Conservation (phyloP, 1,139 yeast genomes). For the Saccharomyces hybrid region DNA sequence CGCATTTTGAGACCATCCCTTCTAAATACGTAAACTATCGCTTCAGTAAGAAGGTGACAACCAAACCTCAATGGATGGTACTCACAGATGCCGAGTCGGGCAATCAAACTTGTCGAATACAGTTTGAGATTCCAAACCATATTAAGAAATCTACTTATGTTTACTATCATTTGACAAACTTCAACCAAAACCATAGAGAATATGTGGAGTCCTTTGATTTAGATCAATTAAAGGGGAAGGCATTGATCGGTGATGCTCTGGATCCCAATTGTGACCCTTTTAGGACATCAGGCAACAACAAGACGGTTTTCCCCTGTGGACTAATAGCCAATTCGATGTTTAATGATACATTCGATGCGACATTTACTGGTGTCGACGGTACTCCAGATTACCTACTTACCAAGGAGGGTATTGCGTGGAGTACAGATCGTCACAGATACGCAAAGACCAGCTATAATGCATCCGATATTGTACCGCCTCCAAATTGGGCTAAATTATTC, state of each 20-base stretch:
- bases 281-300: conserved; percentile 40
- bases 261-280: conserved; percentile 76
- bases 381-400: conserved; percentile 52
- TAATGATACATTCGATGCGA: conserved; percentile 66
- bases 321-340: conserved; percentile 87
- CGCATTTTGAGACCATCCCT: conserved; percentile 42
- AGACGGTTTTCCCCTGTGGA: conserved; percentile 84
- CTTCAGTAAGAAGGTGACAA: conserved; percentile 37
- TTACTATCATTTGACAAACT: conserved; percentile 66
- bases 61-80: conserved; percentile 51
- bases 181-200: conserved; percentile 70
- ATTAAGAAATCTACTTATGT: conserved; percentile 53
- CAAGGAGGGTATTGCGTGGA: conserved; percentile 76
- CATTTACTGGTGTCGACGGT: conserved; percentile 30
- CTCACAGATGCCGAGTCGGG: conserved; percentile 32
- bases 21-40: conserved; percentile 44
- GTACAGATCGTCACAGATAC: conserved; percentile 67
- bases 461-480: conserved; percentile 84
- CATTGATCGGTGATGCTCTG: conserved; percentile 37
- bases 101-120: conserved; percentile 42
- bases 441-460: conserved; percentile 67
- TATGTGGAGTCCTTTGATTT: conserved; percentile 66
- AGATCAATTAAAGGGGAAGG: conserved; percentile 56
- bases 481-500: conserved; percentile 76
- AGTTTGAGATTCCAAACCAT: conserved; percentile 52